phyloP scores from a whole-genome alignment of 106 monocot species.

The Phalaenopsis equestris region DNA sequence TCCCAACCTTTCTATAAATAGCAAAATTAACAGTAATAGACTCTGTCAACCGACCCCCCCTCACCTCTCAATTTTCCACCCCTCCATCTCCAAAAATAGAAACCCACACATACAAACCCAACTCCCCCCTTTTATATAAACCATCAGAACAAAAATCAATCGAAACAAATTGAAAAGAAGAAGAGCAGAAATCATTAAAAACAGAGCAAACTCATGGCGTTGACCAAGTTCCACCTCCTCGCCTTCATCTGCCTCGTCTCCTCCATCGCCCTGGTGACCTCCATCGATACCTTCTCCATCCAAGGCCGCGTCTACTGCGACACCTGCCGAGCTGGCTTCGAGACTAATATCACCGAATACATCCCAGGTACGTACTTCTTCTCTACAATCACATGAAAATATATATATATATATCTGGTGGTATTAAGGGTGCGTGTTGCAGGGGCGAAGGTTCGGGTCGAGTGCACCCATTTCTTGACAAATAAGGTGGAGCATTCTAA shows the following conservation, averaged over 20 bases:
- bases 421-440: neutral
- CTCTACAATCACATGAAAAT: neutral
- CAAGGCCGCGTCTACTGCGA: slow-evolving; percentile 75
- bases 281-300: slow-evolving; percentile 13
- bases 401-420: neutral
- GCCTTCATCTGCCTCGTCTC: slow-evolving; percentile 10
- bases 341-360: slow-evolving; percentile 53
- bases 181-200: neutral
- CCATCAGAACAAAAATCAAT: neutral
- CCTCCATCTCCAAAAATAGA: neutral
- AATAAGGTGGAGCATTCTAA: neutral
- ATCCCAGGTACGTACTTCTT: slow-evolving; percentile 4
- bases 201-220: neutral
- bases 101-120: neutral
- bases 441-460: slow-evolving; percentile 5
- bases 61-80: neutral
- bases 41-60: neutral
- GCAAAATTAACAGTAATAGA: neutral
- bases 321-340: slow-evolving; percentile 72
- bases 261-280: neutral
- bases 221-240: slow-evolving; percentile 7
- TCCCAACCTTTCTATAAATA: neutral
- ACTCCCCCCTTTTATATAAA: neutral
- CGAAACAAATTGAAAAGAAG: neutral
- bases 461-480: neutral